A percentile compares a stretch with the other conserved stretches of the same genome.
Conservation (phyloP, 371 early-diverging fungal species). For the Polyrhizophydium stewartii region DNA sequence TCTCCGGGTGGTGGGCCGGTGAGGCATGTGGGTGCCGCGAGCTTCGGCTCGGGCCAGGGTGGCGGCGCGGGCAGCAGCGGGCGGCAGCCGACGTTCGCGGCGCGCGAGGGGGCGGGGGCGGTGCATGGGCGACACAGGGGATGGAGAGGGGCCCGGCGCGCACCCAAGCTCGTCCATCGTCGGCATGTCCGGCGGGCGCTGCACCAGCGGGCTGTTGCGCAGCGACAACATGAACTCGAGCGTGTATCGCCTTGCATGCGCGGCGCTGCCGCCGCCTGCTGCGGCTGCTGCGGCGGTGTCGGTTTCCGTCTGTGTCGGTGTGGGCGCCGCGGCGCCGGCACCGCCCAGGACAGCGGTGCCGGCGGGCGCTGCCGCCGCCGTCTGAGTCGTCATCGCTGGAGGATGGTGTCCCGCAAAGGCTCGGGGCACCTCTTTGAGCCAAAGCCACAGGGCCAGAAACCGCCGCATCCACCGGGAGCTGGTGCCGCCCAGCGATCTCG, state of each 20-base stretch:
- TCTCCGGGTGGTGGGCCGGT: too few relatives aligned
- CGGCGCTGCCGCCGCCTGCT: background rate
- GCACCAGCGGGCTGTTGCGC: background rate
- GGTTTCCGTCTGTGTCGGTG: background rate
- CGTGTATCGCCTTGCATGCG: background rate
- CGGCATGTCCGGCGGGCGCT: background rate
- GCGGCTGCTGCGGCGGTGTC: background rate
- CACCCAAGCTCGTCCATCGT: background rate
- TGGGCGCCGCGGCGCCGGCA: too few relatives aligned
- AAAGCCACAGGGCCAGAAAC: too few relatives aligned
- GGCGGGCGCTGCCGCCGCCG: too few relatives aligned
- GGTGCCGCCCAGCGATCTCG: too few relatives aligned
- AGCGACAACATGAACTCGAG: background rate
- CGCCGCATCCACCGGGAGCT: too few relatives aligned
- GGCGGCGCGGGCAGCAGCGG: background rate
- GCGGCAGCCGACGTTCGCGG: too few relatives aligned
- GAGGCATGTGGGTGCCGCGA: background rate
- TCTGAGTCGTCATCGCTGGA: too few relatives aligned
- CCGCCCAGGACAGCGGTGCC: too few relatives aligned
- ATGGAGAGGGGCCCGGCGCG: background rate
- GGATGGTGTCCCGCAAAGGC: too few relatives aligned
- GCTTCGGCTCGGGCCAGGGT: background rate
- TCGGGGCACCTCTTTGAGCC: too few relatives aligned
- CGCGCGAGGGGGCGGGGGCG: background rate
- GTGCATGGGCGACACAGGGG: background rate